A percentile compares a stretch with the other conserved stretches of the same genome.
Conservation (phyloP, 2,329 filamentous ascomycete genomes). For the Cryphonectria parasitica region DNA sequence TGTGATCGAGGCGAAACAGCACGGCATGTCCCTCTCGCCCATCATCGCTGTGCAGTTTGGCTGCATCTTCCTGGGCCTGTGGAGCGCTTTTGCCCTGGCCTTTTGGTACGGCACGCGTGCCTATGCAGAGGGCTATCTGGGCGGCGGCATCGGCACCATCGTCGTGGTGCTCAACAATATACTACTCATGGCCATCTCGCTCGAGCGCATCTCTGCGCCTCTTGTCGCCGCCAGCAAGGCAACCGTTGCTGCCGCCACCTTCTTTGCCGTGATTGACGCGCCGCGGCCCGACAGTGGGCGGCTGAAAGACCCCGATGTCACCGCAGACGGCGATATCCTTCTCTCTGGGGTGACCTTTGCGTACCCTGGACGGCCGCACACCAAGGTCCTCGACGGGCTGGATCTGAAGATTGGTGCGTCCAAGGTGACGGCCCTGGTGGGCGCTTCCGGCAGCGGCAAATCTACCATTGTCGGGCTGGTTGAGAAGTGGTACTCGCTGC, state of each 20-base stretch:
- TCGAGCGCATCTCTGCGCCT: slow-evolving; percentile 61
- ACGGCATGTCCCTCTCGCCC: slow-evolving; percentile 54
- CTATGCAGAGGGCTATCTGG: slow-evolving; percentile 49
- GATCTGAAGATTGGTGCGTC: slow-evolving; percentile 63
- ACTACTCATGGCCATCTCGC: slow-evolving; percentile 60
- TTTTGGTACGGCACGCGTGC: slow-evolving; percentile 67
- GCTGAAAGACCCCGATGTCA: slow-evolving; percentile 53
- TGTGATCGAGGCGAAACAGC: slow-evolving; percentile 56
- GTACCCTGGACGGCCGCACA: slow-evolving; percentile 69
- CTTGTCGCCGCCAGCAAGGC: slow-evolving; percentile 62
- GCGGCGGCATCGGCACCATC: slow-evolving; percentile 55
- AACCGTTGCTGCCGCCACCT: slow-evolving; percentile 60
- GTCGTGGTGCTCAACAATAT: slow-evolving; percentile 63
- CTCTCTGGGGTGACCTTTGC: slow-evolving; percentile 71
- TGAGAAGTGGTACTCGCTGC: slow-evolving; percentile 72
- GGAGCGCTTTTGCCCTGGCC: slow-evolving; percentile 53
- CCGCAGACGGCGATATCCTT: slow-evolving; percentile 56
- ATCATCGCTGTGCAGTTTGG: slow-evolving; percentile 57
- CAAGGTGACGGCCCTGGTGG: slow-evolving; percentile 75
- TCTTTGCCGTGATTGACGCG: slow-evolving; percentile 58
- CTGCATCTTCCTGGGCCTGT: slow-evolving; percentile 59
- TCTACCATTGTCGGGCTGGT: slow-evolving; percentile 74
- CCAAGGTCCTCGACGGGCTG: slow-evolving; percentile 65
- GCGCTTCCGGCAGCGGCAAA: slow-evolving; percentile 74
- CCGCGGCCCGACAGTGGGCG: slow-evolving; percentile 45